Conservation (phyloP, 2,329 filamentous ascomycete genomes). For the Dothideomycetes sp. region DNA sequence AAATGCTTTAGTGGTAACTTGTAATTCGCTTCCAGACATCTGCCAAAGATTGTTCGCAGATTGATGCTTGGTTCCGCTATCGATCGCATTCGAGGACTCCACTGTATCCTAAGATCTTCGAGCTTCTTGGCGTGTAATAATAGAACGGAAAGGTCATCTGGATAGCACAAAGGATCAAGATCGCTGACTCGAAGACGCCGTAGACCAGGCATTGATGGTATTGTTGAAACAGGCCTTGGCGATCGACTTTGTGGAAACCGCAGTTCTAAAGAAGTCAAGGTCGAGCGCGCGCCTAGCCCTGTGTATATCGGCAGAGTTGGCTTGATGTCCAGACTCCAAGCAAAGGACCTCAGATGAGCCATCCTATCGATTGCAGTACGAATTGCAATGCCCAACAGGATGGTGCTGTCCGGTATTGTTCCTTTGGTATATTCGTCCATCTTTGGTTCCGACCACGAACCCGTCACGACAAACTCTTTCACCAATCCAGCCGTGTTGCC, state of each 20-base stretch:
- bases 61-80: conserved; percentile 49
- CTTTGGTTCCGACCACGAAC: conserved; percentile 50
- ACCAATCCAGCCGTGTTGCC: conserved; percentile 46
- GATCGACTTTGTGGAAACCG: conserved; percentile 47
- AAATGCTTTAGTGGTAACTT: conserved; percentile 42
- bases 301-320: conserved; percentile 50
- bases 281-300: conserved; percentile 42
- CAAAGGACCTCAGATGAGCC: conserved; percentile 45
- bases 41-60: conserved; percentile 48
- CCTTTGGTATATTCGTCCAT: conserved; percentile 50
- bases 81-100: conserved; percentile 53
- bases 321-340: conserved; percentile 54
- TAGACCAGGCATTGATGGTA: conserved; percentile 50
- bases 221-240: conserved; percentile 47
- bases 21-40: conserved; percentile 40
- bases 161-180: conserved; percentile 56
- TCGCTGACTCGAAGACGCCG: conserved; percentile 46
- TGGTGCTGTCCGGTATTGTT: conserved; percentile 53
- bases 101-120: conserved; percentile 48
- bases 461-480: conserved; percentile 42
- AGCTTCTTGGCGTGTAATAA: conserved; percentile 46
- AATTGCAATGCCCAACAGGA: conserved; percentile 53
- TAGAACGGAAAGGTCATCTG: conserved; percentile 51
- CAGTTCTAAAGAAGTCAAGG: conserved; percentile 45
- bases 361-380: conserved; percentile 52